Conservation (phyloP, 2,329 filamentous ascomycete species). For the Xylaria sp. region DNA sequence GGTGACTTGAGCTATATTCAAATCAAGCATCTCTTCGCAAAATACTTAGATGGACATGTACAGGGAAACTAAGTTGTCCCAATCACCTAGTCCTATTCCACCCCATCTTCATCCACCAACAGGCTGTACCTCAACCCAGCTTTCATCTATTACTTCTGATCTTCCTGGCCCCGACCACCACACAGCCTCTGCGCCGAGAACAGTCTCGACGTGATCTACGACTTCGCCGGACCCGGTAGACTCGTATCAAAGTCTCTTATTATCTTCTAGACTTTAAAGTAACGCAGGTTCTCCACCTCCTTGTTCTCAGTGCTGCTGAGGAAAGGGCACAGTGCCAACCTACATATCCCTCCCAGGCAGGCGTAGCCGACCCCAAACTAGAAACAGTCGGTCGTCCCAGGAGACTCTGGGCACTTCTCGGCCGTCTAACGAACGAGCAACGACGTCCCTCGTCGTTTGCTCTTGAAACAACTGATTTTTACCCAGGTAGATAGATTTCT, state of each 20-base stretch:
- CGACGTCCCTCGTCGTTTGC: background rate
- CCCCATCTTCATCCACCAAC: background rate
- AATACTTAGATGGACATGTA: background rate
- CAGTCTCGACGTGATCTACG: background rate
- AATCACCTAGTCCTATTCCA: background rate
- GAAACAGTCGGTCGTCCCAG: background rate
- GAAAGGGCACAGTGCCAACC: background rate
- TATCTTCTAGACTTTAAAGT: background rate
- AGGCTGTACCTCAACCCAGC: background rate
- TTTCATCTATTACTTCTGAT: background rate
- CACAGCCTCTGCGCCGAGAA: background rate
- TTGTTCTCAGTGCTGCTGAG: background rate
- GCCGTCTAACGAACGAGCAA: background rate
- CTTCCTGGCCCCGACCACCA: no score
- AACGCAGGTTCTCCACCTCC: background rate
- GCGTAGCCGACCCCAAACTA: background rate
- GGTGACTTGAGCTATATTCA: no score
- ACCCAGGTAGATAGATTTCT: no score
- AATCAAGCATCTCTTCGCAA: no score
- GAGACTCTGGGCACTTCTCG: background rate
- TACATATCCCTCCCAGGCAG: background rate
- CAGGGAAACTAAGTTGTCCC: background rate
- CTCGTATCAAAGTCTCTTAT: no score
- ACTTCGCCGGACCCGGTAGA: background rate
- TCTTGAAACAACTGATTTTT: no score